These are phyloP conservation scores for Hymenoscyphus repandus DNA, from an alignment of 2,329 filamentous ascomycete genomes.

Conservation along the genomic window DNA sequence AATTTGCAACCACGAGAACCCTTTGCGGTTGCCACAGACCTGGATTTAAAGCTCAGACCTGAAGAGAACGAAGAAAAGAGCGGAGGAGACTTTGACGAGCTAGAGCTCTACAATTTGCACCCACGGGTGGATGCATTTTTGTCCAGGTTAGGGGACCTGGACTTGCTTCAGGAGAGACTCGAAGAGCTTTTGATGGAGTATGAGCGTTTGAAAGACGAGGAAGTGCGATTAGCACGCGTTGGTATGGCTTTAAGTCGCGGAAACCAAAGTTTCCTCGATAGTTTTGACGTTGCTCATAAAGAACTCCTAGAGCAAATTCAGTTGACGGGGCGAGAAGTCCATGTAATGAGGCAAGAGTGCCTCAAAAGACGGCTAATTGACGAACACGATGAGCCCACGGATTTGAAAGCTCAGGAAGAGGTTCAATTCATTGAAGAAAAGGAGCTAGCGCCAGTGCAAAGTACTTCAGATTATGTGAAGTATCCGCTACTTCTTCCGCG, in stretches of 20 bases:
- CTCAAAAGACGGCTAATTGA: constrained; percentile 19
- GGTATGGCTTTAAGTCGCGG: constrained; percentile 6
- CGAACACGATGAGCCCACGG: constrained; percentile 18
- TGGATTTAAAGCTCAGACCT: no score
- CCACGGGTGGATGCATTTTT: constrained; percentile 15
- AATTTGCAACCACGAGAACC: no score
- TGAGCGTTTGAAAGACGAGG: constrained; percentile 11
- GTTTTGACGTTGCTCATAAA: constrained; percentile 5
- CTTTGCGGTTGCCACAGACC: no score
- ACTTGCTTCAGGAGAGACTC: constrained; percentile 17
- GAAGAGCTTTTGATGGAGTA: constrained; percentile 15
- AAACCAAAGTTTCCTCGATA: constrained; percentile 19
- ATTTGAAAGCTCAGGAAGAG: constrained; percentile 9
- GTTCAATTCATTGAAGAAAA: neutral
- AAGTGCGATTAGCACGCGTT: constrained; percentile 1
- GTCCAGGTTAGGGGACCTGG: constrained; percentile 15
- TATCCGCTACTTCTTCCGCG: constrained; percentile 15
- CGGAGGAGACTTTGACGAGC: neutral
- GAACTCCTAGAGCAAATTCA: constrained; percentile 10
- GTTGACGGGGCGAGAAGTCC: constrained; percentile 4
- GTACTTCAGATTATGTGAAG: constrained; percentile 20
- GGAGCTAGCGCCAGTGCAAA: constrained; percentile 2
- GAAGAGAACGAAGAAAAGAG: neutral
- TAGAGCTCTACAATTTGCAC: constrained; percentile 13
- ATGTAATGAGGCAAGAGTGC: constrained; percentile 13